A percentile compares a stretch with the other conserved stretches of the same genome.
Conservation (phyloP, 129 eudicot genomes). For the Lactuca saligna region DNA sequence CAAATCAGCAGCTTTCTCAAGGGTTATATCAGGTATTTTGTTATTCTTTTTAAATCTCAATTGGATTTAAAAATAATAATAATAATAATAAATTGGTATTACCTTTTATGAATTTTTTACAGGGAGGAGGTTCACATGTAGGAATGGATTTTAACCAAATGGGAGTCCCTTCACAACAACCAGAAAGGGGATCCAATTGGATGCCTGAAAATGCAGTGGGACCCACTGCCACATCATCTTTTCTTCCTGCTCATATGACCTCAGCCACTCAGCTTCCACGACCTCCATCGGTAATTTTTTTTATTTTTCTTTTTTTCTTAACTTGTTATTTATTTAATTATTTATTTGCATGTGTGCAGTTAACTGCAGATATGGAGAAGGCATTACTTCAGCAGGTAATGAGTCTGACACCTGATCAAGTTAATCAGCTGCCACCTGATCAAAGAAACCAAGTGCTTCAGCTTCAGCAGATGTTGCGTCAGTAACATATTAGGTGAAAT, state of each 20-base stretch:
- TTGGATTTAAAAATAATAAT: neutral
- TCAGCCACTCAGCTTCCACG: slow-evolving; percentile 64
- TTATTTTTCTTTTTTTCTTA: neutral
- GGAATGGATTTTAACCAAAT: slow-evolving; percentile 70
- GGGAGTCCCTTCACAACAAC: slow-evolving; percentile 50
- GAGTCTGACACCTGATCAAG: slow-evolving; percentile 87
- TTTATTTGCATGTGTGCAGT: slow-evolving; percentile 39
- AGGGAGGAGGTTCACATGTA: slow-evolving; percentile 68
- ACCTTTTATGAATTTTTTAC: slow-evolving; percentile 10
- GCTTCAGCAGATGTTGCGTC: slow-evolving; percentile 89
- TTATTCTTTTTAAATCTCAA: slow-evolving; percentile 11
- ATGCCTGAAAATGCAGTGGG: slow-evolving; percentile 56
- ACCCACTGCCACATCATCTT: slow-evolving; percentile 32
- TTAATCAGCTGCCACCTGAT: slow-evolving; percentile 70
- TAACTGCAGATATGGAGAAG: slow-evolving; percentile 71
- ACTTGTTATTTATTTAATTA: too few relatives aligned
- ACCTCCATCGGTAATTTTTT: slow-evolving; percentile 43
- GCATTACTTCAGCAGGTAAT: slow-evolving; percentile 82
- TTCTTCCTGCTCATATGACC: slow-evolving; percentile 53
- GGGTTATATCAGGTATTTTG: slow-evolving; percentile 64
- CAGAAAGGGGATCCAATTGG: slow-evolving; percentile 71
- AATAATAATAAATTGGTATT: neutral
- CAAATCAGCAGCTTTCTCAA: slow-evolving; percentile 57
- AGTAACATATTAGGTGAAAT: slow-evolving; percentile 27
- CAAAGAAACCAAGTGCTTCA: slow-evolving; percentile 89